phyloP scores from a whole-genome alignment of 2,329 filamentous ascomycete genomes.

The Venturia oleaginea region DNA sequence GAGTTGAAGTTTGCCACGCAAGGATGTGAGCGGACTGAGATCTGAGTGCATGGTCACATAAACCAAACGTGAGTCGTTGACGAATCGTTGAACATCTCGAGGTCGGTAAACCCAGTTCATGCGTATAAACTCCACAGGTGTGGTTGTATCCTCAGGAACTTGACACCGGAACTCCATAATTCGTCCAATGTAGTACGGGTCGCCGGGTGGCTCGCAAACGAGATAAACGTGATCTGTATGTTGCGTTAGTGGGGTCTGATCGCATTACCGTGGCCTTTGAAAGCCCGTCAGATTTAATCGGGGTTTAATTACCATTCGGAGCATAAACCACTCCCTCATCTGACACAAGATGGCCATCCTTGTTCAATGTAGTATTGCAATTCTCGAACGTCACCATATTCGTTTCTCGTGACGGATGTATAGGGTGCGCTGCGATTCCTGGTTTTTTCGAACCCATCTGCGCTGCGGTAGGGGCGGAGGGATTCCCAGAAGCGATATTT shows the following conservation, averaged over 20 bases:
- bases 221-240: conserved; percentile 76
- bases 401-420: conserved; percentile 46
- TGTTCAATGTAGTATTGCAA: conserved; percentile 53
- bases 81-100: conserved; percentile 88
- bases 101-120: conserved; percentile 99
- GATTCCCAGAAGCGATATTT: conserved; percentile 15
- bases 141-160: conserved; percentile 58
- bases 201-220: conserved; percentile 91
- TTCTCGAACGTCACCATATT: conserved; percentile 87
- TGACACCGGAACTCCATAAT: conserved; percentile 96
- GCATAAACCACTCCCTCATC: conserved; percentile 82
- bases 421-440: neutral
- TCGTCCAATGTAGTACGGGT: conserved; percentile 93
- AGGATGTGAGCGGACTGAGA: conserved; percentile 79
- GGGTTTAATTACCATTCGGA: conserved; percentile 64
- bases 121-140: conserved; percentile 74
- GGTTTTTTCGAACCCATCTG: neutral
- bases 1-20: conserved; percentile 90
- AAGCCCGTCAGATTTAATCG: neutral
- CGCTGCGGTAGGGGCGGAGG: conserved; percentile 20
- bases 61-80: conserved; percentile 80
- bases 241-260: conserved; percentile 16
- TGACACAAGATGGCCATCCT: conserved; percentile 70
- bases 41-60: conserved; percentile 99
- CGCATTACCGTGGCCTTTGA: neutral